Conservation (phyloP, 805 yeast species). For the Candida nanaspora region DNA sequence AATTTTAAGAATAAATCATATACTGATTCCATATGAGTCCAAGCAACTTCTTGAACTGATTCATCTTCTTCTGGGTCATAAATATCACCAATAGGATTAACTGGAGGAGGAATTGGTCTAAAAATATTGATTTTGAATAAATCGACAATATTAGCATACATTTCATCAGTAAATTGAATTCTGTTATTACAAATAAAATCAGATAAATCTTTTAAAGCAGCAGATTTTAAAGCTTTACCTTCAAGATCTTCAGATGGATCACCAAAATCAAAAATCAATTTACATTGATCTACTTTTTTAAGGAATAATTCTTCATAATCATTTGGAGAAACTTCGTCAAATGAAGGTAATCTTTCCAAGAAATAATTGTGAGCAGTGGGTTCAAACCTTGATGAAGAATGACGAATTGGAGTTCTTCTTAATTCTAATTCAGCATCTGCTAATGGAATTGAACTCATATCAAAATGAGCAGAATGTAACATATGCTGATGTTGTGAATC, state of each 20-base stretch:
- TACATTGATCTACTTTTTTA: slow-evolving; percentile 90
- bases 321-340: slow-evolving; percentile 76
- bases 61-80: slow-evolving; percentile 99
- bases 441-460: slow-evolving; percentile 30
- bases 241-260: slow-evolving; percentile 89
- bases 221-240: slow-evolving; percentile 87
- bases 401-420: slow-evolving; percentile 77
- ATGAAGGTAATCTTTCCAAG: slow-evolving; percentile 71
- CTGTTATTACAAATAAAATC: slow-evolving; percentile 80
- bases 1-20: slow-evolving; percentile 91
- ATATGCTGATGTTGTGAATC: too few relatives aligned
- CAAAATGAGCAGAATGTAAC: slow-evolving; percentile 24
- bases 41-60: slow-evolving; percentile 90
- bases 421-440: slow-evolving; percentile 73
- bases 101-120: slow-evolving; percentile 97
- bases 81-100: slow-evolving; percentile 92
- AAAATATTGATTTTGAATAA: slow-evolving; percentile 89
- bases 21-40: slow-evolving; percentile 98
- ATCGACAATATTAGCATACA: slow-evolving; percentile 79
- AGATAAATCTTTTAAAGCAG: slow-evolving; percentile 81
- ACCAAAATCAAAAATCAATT: slow-evolving; percentile 85
- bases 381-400: slow-evolving; percentile 87
- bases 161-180: slow-evolving; percentile 81
- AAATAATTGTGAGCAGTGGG: slow-evolving; percentile 57
- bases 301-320: slow-evolving; percentile 75